phyloP scores from a whole-genome alignment of 228 moss, liverwort and hornwort species.

The Sphagnum fallax region DNA sequence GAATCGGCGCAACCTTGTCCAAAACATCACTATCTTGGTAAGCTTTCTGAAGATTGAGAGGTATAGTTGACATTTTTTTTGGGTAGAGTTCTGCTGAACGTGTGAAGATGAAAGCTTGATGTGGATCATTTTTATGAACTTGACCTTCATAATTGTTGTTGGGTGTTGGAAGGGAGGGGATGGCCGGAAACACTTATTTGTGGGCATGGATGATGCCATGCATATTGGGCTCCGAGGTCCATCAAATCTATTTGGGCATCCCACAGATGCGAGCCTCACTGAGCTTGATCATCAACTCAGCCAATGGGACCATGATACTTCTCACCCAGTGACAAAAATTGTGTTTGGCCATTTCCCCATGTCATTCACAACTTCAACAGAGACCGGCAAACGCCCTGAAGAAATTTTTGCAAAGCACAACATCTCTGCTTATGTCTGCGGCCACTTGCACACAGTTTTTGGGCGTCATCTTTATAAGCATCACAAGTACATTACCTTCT shows the following conservation, averaged over 20 bases:
- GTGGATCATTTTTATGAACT: too few species aligned
- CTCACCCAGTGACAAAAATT: constrained; percentile 45
- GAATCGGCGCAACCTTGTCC: constrained; percentile 75
- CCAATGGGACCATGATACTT: constrained; percentile 49
- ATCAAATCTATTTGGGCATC: constrained; percentile 85
- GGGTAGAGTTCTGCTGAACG: too few species aligned
- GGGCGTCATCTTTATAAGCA: constrained; percentile 77
- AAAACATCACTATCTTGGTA: constrained; percentile 84
- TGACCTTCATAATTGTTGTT: too few species aligned
- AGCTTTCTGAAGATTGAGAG: neutral
- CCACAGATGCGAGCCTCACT: constrained; percentile 56
- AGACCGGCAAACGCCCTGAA: constrained; percentile 61
- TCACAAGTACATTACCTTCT: constrained; percentile 20
- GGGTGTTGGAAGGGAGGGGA: constrained; percentile 39
- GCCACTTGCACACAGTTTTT: constrained; percentile 83
- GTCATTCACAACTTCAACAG: constrained; percentile 78
- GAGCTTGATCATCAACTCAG: constrained; percentile 59
- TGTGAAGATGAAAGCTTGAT: too few species aligned
- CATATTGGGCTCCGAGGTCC: constrained; percentile 80
- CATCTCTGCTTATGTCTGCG: constrained; percentile 71
- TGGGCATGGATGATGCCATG: constrained; percentile 88
- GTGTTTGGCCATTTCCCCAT: constrained; percentile 88
- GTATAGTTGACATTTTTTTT: too few species aligned
- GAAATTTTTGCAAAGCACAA: constrained; percentile 63
- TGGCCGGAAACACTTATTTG: constrained; percentile 71